Base-by-base conservation (phyloP, 768 basidiomycete species). In the Lentinula boryana region DNA sequence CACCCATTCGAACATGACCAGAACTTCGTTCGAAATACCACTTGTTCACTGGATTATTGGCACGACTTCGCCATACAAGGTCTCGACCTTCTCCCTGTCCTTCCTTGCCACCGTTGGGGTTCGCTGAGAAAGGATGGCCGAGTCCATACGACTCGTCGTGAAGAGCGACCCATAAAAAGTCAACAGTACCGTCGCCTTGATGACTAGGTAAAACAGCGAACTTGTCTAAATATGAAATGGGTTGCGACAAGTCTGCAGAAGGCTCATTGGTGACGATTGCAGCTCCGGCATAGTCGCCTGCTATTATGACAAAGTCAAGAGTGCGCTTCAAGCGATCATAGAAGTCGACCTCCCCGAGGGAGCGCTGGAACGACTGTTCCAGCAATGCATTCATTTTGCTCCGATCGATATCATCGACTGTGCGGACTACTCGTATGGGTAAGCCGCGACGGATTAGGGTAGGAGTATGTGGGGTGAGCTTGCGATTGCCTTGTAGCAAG, bases 81-180 rank as follows among this genome's bases (percentile, higher is more conserved):
- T 98, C 97, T 48, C 86, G 80, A n/a, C 95, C 95, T 70, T 89
- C 84, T 31, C 96, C 95, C 60, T 84, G 79, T 35, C 96, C 97
- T 58, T 88, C 86, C 67, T 91, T 88, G 13, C 97, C 96, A 1
- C 97, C 91, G 62, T 96, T 96, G 33, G 95, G 91, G 72, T 99
- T 99, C 61, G 91, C 89, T 44, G 97, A 92, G 75, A 90, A 95
- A 8, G 91, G 87, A 55, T 95, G 84, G 0, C 97, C 97, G 16
- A 98, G 84, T 21, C 97, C 97, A 67, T 96, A 99, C 8, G 97
- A 93, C 74, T 99, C 97, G 72, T 99, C 97, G 66, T 98, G 94
- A 54, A 99, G 76, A 15, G 95, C 95, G 46, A 98, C 96, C 97
- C 97, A 99, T 40, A 99, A 78, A 77, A 99, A 99, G 76, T 99